These are phyloP conservation scores for Knoxdaviesia proteae DNA, from an alignment of 2,329 filamentous ascomycete genomes.

Conservation along the genomic window DNA sequence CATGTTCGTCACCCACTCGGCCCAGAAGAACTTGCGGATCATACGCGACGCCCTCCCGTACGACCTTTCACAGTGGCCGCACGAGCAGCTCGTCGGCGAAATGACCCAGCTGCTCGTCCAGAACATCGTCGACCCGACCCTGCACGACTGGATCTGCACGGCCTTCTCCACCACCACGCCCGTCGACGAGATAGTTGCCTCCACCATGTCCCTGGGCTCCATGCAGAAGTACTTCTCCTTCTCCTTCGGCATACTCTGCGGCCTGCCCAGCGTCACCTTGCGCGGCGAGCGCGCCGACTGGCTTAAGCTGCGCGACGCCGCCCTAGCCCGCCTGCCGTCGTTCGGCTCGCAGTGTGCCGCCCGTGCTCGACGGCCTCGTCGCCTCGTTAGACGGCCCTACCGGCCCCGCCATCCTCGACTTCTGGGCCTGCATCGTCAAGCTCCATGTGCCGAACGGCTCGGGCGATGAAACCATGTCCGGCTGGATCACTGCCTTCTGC, in stretches of 20 bases:
- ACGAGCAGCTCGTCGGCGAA: not conserved
- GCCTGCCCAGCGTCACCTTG: slow-evolving; percentile 20
- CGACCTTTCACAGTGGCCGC: not conserved
- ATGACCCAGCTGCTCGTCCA: not conserved
- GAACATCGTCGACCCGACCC: not conserved
- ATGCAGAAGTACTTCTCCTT: slow-evolving; percentile 19
- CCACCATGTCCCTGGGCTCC: slow-evolving; percentile 22
- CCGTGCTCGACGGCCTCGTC: slow-evolving; percentile 24
- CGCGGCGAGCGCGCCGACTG: slow-evolving; percentile 18
- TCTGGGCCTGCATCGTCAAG: slow-evolving; percentile 22
- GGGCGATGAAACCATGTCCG: slow-evolving; percentile 17
- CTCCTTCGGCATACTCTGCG: slow-evolving; percentile 17
- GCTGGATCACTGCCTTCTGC: slow-evolving; percentile 27
- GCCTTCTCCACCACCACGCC: slow-evolving; percentile 20
- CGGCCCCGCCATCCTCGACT: slow-evolving; percentile 12
- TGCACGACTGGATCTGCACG: slow-evolving; percentile 20
- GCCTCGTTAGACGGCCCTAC: slow-evolving; percentile 18
- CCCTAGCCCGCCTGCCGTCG: slow-evolving; percentile 18
- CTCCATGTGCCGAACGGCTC: slow-evolving; percentile 11
- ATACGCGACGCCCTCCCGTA: not conserved
- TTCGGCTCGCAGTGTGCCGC: slow-evolving; percentile 21
- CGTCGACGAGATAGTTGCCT: slow-evolving; percentile 17
- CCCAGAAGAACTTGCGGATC: slow-evolving; percentile 18
- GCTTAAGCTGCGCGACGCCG: slow-evolving; percentile 15
- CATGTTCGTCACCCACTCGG: slow-evolving; percentile 23